phyloP scores from a whole-genome alignment of 23 red algal species.

The Gracilariopsis chorda region DNA sequence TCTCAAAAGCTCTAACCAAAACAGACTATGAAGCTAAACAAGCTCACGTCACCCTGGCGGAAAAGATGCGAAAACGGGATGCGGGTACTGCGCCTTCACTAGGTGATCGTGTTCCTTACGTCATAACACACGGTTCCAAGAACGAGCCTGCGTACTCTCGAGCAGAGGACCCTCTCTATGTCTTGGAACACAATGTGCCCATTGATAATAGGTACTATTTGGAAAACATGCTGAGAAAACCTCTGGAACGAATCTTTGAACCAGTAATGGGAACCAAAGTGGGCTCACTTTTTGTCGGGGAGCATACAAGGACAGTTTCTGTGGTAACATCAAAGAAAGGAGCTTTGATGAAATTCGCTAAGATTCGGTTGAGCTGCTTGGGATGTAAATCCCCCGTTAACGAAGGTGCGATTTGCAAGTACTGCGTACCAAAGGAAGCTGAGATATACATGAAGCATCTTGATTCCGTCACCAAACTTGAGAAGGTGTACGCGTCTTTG shows the following conservation, averaged over 20 bases:
- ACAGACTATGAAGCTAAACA: constrained; percentile 94
- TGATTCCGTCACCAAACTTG: constrained; percentile 24
- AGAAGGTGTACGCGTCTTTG: constrained; percentile 73
- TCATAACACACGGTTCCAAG: constrained; percentile 79
- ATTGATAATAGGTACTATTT: constrained; percentile 96
- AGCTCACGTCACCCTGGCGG: constrained; percentile 86
- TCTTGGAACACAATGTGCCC: constrained; percentile 85
- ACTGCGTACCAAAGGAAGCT: constrained; percentile 70
- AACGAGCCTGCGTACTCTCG: constrained; percentile 83
- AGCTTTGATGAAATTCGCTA: constrained; percentile 88
- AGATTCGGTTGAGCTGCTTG: constrained; percentile 78
- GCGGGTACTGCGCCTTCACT: constrained; percentile 85
- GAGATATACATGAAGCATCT: constrained; percentile 72
- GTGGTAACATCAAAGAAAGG: constrained; percentile 87
- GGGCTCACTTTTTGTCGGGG: constrained; percentile 81
- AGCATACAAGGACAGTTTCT: constrained; percentile 84
- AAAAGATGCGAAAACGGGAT: constrained; percentile 90
- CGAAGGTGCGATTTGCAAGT: constrained; percentile 74
- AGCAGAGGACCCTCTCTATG: constrained; percentile 97
- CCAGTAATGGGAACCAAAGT: constrained; percentile 57
- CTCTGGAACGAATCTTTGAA: constrained; percentile 96
- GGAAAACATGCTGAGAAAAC: constrained; percentile 99
- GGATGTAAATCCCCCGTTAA: constrained; percentile 77
- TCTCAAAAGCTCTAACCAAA: constrained; percentile 89
- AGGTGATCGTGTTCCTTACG: constrained; percentile 97